phyloP scores from a whole-genome alignment of 352 stramenopile genomes.

The Lagenidium giganteum region DNA sequence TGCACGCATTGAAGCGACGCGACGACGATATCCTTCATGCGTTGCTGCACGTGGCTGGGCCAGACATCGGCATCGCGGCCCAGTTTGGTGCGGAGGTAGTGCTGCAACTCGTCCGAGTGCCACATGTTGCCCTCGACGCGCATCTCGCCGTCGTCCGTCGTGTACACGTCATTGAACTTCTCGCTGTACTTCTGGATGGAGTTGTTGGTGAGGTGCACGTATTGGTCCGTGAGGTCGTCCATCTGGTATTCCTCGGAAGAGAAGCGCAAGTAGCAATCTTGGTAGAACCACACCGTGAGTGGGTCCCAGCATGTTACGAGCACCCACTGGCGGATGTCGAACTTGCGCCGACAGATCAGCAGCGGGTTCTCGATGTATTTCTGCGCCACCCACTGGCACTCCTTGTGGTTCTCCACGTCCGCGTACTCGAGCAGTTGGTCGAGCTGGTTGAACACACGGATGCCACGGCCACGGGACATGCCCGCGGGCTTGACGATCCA shows the following conservation, averaged over 20 bases:
- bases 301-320: constrained; percentile 92
- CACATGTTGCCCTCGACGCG: constrained; percentile 68
- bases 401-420: constrained; percentile 83
- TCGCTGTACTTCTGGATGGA: constrained; percentile 90
- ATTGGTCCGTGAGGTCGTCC: constrained; percentile 80
- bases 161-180: constrained; percentile 83
- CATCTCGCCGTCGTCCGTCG: constrained; percentile 56
- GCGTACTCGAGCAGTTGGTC: constrained; percentile 77
- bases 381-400: constrained; percentile 85
- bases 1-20: constrained; percentile 84
- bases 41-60: constrained; percentile 45
- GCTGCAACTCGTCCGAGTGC: constrained; percentile 72
- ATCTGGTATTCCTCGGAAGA: constrained; percentile 80
- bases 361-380: constrained; percentile 89
- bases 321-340: constrained; percentile 92
- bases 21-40: constrained; percentile 87
- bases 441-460: constrained; percentile 86
- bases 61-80: constrained; percentile 28
- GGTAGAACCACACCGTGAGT: constrained; percentile 91
- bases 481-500: constrained; percentile 93
- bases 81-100: constrained; percentile 33
- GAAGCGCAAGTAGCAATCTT: constrained; percentile 91
- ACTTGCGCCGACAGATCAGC: constrained; percentile 85
- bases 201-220: constrained; percentile 94
- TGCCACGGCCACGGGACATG: constrained; percentile 81